Percentiles rank a stretch among this genome's conserved stretches.
These are phyloP conservation scores for Penicillium occitanis DNA, from an alignment of 2,329 filamentous ascomycete species.

Conservation along the genomic window DNA sequence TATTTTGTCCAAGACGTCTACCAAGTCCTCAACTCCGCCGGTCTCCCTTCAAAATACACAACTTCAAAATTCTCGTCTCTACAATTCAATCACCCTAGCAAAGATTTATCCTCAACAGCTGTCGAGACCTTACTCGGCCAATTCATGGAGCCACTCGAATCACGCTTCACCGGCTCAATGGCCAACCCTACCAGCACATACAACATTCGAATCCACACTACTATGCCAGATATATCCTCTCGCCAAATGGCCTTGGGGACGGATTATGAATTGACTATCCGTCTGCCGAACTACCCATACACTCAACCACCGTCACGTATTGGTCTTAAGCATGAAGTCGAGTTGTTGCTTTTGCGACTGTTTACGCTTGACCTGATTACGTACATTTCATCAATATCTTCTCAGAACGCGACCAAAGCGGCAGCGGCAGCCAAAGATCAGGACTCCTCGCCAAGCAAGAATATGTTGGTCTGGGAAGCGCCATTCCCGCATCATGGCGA, in stretches of 20 bases:
- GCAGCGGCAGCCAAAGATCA: background rate
- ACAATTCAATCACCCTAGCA: constrained; percentile 17
- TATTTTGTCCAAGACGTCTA: constrained; percentile 35
- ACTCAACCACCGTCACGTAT: constrained; percentile 36
- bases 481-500: constrained; percentile 23
- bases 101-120: constrained; percentile 8
- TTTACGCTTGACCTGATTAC: constrained; percentile 41
- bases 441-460: background rate
- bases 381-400: constrained; percentile 28
- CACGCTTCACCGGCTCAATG: constrained; percentile 41
- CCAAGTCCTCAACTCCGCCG: constrained; percentile 34
- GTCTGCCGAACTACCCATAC: constrained; percentile 33
- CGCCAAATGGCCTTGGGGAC: constrained; percentile 33
- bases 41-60: constrained; percentile 32
- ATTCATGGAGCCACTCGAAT: constrained; percentile 47
- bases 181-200: constrained; percentile 37
- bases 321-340: constrained; percentile 36
- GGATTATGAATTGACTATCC: constrained; percentile 39
- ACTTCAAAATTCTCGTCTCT: constrained; percentile 31
- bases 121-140: constrained; percentile 45
- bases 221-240: constrained; percentile 27
- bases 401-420: background rate
- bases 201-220: constrained; percentile 40
- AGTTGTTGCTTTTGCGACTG: constrained; percentile 37
- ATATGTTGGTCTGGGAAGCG: constrained; percentile 28